These are phyloP conservation scores for Cryptosporidium sp. DNA, from an alignment of 169 alveolate species.

Conservation along the genomic window DNA sequence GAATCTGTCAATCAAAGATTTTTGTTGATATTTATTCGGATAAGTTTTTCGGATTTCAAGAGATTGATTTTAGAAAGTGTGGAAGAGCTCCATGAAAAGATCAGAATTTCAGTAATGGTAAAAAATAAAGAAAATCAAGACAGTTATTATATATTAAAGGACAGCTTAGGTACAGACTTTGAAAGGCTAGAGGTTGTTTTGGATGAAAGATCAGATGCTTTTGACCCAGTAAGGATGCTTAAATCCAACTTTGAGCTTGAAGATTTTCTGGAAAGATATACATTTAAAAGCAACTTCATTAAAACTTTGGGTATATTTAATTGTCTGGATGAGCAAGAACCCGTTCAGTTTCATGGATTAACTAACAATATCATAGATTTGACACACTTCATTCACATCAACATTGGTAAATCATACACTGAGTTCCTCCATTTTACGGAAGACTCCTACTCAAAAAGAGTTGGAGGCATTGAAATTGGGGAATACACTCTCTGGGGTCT, in stretches of 20 bases:
- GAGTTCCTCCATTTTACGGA: conserved; percentile 19
- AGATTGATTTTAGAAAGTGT: not conserved
- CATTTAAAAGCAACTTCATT: not conserved
- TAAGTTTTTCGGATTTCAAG: not conserved
- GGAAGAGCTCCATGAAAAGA: not conserved
- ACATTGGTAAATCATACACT: conserved; percentile 26
- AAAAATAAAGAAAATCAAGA: not conserved
- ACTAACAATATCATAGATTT: not conserved
- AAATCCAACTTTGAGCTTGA: conserved; percentile 3
- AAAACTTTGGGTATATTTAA: conserved; percentile 27
- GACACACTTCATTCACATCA: conserved; percentile 1
- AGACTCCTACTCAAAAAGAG: not conserved
- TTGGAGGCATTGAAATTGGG: conserved; percentile 51
- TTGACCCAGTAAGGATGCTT: not conserved
- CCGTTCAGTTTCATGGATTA: not conserved
- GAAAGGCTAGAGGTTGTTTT: not conserved
- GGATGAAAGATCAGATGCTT: not conserved
- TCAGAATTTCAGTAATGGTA: not conserved
- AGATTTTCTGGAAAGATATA: conserved; percentile 30
- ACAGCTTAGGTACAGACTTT: not conserved
- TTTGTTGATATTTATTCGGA: conserved; percentile 7
- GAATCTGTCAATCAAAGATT: not conserved
- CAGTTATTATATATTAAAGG: not conserved
- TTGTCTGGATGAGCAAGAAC: conserved; percentile 29
- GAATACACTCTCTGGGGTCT: conserved; percentile 53